These are phyloP conservation scores for Nicotiana tabacum DNA, from an alignment of 257 asterid genomes.

Conservation along the genomic window DNA sequence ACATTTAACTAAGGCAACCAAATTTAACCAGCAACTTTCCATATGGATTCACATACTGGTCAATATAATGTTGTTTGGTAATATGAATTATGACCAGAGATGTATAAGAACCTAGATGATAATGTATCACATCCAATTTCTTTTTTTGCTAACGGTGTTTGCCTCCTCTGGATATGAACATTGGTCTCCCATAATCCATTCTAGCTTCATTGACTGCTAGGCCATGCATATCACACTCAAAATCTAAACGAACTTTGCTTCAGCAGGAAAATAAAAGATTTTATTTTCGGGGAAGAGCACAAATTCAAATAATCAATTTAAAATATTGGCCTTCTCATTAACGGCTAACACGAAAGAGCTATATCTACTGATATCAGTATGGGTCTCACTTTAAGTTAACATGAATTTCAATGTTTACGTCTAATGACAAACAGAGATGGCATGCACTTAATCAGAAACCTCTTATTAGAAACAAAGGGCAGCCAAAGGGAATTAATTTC, in stretches of 20 bases:
- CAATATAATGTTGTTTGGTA: not conserved
- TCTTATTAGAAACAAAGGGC: not conserved
- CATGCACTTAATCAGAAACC: no score
- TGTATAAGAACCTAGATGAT: not conserved
- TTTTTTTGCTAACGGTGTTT: not conserved
- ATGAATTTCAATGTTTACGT: not conserved
- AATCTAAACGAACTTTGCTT: not conserved
- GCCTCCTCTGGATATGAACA: not conserved
- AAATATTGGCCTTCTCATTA: not conserved
- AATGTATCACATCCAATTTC: not conserved
- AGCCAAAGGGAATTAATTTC: not conserved
- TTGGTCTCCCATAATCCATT: not conserved
- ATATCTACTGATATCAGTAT: not conserved
- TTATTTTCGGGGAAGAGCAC: slow-evolving; percentile 1
- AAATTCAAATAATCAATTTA: not conserved
- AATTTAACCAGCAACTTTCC: not conserved
- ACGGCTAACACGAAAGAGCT: not conserved
- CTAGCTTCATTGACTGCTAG: not conserved
- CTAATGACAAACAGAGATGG: not conserved
- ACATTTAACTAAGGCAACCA: not conserved
- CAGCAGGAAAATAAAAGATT: not conserved
- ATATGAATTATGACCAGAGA: not conserved
- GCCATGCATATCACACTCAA: not conserved
- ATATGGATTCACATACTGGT: not conserved
- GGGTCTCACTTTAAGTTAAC: not conserved